These are phyloP conservation scores for Sugiyamaella lignohabitans DNA, from an alignment of 805 yeast genomes.

Conservation along the genomic window DNA sequence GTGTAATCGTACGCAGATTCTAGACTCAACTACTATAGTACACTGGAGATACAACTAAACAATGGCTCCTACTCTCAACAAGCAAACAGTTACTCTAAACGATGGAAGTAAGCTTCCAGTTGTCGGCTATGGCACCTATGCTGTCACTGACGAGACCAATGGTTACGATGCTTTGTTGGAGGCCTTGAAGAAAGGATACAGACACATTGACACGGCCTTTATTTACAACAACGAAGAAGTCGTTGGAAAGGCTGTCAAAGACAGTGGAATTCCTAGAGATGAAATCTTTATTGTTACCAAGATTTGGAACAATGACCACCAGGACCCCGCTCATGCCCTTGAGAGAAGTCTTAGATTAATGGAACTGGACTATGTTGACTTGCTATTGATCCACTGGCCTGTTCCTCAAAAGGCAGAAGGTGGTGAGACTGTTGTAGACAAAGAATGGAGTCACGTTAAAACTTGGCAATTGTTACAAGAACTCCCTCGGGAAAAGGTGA, in stretches of 20 bases:
- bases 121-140: conserved; percentile 63
- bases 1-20: no score
- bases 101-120: conserved; percentile 59
- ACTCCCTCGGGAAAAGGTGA: conserved; percentile 44
- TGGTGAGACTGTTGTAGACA: conserved; percentile 15
- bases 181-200: conserved; percentile 60
- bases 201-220: conserved; percentile 72
- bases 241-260: conserved; percentile 48
- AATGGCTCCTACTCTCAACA: conserved; percentile 1
- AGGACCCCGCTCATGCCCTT: conserved; percentile 42
- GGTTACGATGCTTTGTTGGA: conserved; percentile 38
- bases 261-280: conserved; percentile 38
- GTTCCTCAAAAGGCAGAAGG: conserved; percentile 29
- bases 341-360: conserved; percentile 46
- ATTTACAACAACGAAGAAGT: conserved; percentile 61
- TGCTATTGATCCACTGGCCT: conserved; percentile 68
- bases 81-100: conserved; percentile 38
- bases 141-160: conserved; percentile 40
- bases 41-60: no score
- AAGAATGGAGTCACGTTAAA: conserved; percentile 33
- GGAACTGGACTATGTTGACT: conserved; percentile 55
- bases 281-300: conserved; percentile 60
- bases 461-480: conserved; percentile 62
- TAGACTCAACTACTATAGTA: no score
- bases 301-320: conserved; percentile 41